phyloP scores from a whole-genome alignment of 306 rosid genomes.

The Malus sieversii region DNA sequence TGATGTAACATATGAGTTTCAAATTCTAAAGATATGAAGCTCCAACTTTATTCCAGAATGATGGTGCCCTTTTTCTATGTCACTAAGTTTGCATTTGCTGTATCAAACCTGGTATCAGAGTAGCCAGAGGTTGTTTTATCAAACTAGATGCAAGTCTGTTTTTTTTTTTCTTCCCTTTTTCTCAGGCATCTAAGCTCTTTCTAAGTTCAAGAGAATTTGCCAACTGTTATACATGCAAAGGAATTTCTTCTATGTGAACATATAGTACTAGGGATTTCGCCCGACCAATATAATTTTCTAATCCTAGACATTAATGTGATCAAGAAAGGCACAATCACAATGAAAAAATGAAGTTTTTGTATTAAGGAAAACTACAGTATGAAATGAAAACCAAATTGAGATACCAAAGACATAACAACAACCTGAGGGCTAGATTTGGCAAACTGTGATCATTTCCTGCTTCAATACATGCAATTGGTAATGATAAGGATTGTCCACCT shows the following conservation, averaged over 20 bases:
- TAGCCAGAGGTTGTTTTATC: background rate
- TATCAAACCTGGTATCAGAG: background rate
- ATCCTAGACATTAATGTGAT: background rate
- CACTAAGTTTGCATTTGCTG: background rate
- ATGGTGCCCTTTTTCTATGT: background rate
- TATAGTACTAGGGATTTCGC: too few species aligned
- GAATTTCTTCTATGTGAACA: background rate
- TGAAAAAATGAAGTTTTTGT: background rate
- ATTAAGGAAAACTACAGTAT: background rate
- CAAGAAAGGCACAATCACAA: background rate
- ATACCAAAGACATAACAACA: conserved; percentile 24
- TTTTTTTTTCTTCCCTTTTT: background rate
- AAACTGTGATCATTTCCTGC: conserved; percentile 77
- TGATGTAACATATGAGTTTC: background rate
- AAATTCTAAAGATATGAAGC: background rate
- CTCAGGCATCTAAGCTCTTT: background rate
- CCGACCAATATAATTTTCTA: background rate
- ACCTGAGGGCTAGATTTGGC: conserved; percentile 94
- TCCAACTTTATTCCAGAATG: background rate
- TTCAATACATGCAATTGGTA: conserved; percentile 79
- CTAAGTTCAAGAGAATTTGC: background rate
- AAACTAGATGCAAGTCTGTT: background rate
- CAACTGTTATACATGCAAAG: background rate
- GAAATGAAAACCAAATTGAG: conserved; percentile 1
- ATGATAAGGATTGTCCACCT: conserved; percentile 51